Evolutionary conservation across 2,329 filamentous ascomycete genomes (phyloP).

Genomic region (Penicillium psychrosexuale): DNA sequence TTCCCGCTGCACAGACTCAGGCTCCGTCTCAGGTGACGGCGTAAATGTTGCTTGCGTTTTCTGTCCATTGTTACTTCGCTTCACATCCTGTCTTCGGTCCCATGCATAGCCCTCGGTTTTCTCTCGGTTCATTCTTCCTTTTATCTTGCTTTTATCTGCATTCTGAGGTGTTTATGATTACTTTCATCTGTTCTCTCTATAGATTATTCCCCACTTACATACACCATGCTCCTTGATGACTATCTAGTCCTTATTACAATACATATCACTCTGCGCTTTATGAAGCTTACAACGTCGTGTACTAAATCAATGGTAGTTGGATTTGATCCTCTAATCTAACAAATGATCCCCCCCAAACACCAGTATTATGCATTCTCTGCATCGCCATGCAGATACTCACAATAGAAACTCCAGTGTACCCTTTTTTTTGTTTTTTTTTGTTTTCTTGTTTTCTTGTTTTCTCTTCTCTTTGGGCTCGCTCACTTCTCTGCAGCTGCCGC

Average conservation of each 20-base stretch:
- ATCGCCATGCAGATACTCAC: conserved; percentile 7
- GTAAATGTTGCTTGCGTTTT: conserved; percentile 6
- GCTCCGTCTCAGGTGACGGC: conserved; percentile 17
- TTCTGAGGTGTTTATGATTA: conserved; percentile 5
- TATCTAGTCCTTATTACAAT: neutral
- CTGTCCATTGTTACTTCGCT: neutral
- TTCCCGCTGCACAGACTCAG: conserved; percentile 16
- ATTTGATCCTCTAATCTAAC: conserved; percentile 3
- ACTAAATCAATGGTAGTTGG: neutral
- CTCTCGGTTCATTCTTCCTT: neutral
- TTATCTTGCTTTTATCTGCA: neutral
- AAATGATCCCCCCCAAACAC: neutral
- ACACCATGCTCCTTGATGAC: neutral
- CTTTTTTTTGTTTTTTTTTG: neutral
- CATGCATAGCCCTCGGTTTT: conserved; percentile 21
- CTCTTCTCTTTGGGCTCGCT: conserved; percentile 14
- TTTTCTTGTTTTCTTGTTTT: neutral
- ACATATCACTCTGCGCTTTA: neutral
- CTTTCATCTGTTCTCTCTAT: neutral
- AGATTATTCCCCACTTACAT: conserved; percentile 6
- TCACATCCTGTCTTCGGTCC: neutral
- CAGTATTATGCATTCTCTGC: too few species aligned
- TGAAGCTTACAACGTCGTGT: neutral
- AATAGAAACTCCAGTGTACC: neutral
- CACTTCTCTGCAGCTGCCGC: neutral